Evolutionary conservation across 2,329 filamentous ascomycete genomes (phyloP), one percentile per base, ranked within the genome.

Genomic region (Nigrospora oryzae): DNA sequence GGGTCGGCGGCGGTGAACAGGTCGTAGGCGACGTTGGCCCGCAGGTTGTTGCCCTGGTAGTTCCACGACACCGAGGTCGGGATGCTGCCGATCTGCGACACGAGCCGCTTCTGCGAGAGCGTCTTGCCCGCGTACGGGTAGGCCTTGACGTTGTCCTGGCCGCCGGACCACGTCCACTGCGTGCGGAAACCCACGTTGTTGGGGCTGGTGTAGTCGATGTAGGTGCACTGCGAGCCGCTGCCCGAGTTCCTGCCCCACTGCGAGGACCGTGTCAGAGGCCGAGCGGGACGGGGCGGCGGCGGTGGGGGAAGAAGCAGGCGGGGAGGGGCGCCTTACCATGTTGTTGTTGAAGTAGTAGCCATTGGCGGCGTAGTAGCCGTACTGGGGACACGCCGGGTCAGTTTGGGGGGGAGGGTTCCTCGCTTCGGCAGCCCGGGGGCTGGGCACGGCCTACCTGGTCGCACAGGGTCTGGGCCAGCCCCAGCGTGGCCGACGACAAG

Each of bases 21-120:
- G 56, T 83, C 78, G 54, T 80, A 83, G 13, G 77, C 68, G 14
- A 84, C 79, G 54, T 83, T 71, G 43, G 76, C 75, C 32, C 77
- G 63, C 40, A 81, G 58, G 44, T 63, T 56, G 42, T 59, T 64
- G 47, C 69, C 73, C 30, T 66, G 67, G 62, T 81, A 79, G 32
- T 63, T 48, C 61, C 64, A 69, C 16, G 54, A 50, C 42, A 61
- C 59, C 7, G 58, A 59, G 1, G 61, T 63, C 11, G 59, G 59
- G 46, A 71, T 60, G 38, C 53, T 57, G 7, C 39, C 44, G 45
- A 70, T 64, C 33, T 57, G 53, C 11, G 53, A 55, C 37, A 70
- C 53, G 17, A 57, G 54, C 17, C 57, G 54, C 11, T 51, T 49
- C 19, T 49, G 49, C n/a, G 54, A 45, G 13, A 63, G 56, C 50